Evolutionary conservation across 2,329 filamentous ascomycete species (phyloP).

Genomic region (Claviceps pazoutovae): DNA sequence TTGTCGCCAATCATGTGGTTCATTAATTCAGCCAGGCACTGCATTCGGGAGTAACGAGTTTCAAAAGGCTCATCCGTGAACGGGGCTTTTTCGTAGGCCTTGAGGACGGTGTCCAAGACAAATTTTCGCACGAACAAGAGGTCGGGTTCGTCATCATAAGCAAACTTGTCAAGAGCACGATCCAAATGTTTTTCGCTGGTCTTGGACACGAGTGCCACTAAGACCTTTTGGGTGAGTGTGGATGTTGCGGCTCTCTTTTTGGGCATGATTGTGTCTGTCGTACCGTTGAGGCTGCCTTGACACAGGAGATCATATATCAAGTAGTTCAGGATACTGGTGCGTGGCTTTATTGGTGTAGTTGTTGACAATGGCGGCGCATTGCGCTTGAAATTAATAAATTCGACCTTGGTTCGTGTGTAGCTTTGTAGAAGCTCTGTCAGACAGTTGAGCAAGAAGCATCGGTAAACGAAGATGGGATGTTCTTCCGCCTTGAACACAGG

Average conservation of each 20-base stretch:
- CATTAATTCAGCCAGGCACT: constrained; percentile 83
- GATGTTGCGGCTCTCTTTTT: constrained; percentile 84
- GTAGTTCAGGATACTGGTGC: constrained; percentile 87
- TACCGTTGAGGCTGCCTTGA: constrained; percentile 45
- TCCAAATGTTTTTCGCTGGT: constrained; percentile 63
- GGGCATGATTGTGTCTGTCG: constrained; percentile 58
- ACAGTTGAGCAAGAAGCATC: constrained; percentile 88
- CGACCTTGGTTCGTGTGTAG: constrained; percentile 90
- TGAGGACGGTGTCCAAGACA: constrained; percentile 82
- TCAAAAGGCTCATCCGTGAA: constrained; percentile 68
- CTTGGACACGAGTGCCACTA: constrained; percentile 78
- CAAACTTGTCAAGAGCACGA: constrained; percentile 41
- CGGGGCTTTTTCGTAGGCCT: constrained; percentile 80
- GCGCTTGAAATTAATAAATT: constrained; percentile 98
- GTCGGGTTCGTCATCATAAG: constrained; percentile 65
- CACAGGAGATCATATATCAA: constrained; percentile 67
- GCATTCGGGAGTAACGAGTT: constrained; percentile 72
- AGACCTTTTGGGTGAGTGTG: constrained; percentile 68
- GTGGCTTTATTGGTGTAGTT: constrained; percentile 83
- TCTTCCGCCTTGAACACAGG: constrained; percentile 77
- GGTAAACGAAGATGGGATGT: constrained; percentile 90
- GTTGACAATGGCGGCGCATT: constrained; percentile 73
- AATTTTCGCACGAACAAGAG: constrained; percentile 89
- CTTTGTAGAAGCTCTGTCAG: constrained; percentile 79
- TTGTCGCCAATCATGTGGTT: constrained; percentile 78